A percentile compares a stretch with the other conserved stretches of the same genome.
Conservation (phyloP, 345 rosid genomes). For the Eucalyptus pauciflora region DNA sequence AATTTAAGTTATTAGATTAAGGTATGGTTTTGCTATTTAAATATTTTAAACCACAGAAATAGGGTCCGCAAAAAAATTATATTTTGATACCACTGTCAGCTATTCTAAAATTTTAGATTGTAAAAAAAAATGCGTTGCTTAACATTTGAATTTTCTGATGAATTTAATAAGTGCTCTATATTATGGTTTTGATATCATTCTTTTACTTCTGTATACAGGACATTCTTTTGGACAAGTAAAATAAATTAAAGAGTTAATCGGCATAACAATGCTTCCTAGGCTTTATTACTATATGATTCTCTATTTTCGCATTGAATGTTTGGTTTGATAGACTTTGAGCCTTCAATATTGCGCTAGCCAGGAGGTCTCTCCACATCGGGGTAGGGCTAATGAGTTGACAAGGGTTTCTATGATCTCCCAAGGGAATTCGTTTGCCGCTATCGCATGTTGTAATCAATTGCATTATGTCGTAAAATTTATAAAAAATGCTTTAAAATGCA, state of each 20-base stretch:
- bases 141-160: neutral
- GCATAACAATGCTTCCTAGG: neutral
- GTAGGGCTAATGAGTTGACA: neutral
- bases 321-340: neutral
- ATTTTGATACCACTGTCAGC: accelerated
- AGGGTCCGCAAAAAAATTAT: neutral
- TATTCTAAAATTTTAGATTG: neutral
- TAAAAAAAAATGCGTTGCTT: neutral
- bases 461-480: neutral
- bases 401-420: neutral
- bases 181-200: neutral
- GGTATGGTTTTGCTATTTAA: neutral
- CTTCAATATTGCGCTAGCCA: neutral
- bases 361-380: neutral
- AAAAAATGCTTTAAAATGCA: neutral
- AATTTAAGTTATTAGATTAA: neutral
- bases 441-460: neutral
- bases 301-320: neutral
- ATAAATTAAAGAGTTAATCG: neutral
- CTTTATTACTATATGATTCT: neutral
- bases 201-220: neutral
- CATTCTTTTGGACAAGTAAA: neutral
- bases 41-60: neutral
- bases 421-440: neutral
- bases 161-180: neutral